These are phyloP conservation scores for Pseudocercospora cruenta DNA, from an alignment of 2,329 filamentous ascomycete species.

Conservation along the genomic window DNA sequence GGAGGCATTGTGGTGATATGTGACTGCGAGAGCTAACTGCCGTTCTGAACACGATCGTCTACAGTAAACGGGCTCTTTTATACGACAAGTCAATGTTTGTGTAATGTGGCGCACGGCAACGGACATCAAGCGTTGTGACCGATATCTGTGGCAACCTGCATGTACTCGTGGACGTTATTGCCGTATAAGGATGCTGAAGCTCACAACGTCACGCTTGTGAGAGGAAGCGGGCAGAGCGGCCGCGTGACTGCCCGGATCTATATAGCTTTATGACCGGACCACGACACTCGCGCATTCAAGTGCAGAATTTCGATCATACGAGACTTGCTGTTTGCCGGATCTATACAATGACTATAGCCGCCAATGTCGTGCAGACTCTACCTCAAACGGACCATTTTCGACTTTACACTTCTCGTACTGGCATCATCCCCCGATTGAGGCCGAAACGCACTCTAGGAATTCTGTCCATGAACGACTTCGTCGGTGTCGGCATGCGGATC, in stretches of 20 bases:
- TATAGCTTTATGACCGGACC: too few species aligned
- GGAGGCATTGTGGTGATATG: background rate
- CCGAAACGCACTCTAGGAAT: conserved; percentile 9
- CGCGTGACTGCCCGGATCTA: background rate
- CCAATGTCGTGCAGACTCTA: background rate
- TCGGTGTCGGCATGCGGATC: conserved; percentile 16
- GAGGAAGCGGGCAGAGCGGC: background rate
- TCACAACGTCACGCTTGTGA: background rate
- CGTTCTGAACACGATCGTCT: too few species aligned
- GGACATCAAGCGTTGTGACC: too few species aligned
- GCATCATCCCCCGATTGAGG: conserved; percentile 8
- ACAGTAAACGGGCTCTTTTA: too few species aligned
- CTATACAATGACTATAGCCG: too few species aligned
- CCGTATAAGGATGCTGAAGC: too few species aligned
- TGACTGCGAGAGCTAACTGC: background rate
- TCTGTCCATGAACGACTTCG: conserved; percentile 9
- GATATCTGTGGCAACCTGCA: too few species aligned
- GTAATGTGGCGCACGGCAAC: too few species aligned
- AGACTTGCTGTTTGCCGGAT: too few species aligned
- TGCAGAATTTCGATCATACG: too few species aligned
- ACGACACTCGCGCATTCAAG: background rate
- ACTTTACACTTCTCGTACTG: background rate
- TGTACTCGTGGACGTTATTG: too few species aligned
- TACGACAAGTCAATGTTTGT: too few species aligned
- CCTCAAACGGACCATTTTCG: background rate